Percentiles rank a stretch among this genome's conserved stretches.
Conservation (phyloP, 2,329 filamentous ascomycete genomes). For the Aspergillus phoenicis region DNA sequence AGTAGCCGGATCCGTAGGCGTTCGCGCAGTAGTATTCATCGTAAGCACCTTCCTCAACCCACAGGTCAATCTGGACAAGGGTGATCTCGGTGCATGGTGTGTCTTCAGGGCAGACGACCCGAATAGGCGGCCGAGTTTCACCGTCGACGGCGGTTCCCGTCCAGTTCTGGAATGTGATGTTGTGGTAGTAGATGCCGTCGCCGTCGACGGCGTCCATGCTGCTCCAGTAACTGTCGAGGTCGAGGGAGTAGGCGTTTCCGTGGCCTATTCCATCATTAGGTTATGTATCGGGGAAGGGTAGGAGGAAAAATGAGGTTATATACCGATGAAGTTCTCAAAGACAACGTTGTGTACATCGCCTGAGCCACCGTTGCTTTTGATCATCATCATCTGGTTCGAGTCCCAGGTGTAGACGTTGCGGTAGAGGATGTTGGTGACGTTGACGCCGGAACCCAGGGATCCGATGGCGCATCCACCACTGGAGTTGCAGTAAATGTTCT, state of each 20-base stretch:
- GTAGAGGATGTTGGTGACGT: conserved; percentile 58
- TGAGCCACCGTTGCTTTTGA: conserved; percentile 62
- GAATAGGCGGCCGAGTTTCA: conserved; percentile 54
- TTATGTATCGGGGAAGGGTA: too few relatives aligned
- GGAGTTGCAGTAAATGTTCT: conserved; percentile 65
- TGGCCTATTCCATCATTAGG: conserved; percentile 44
- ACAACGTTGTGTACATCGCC: conserved; percentile 57
- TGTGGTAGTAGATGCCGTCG: conserved; percentile 55
- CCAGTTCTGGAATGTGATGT: conserved; percentile 60
- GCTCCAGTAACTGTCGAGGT: conserved; percentile 59
- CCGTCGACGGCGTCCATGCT: conserved; percentile 47
- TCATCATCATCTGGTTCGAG: conserved; percentile 65
- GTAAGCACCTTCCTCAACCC: conserved; percentile 32
- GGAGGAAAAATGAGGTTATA: neutral
- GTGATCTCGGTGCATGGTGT: conserved; percentile 57
- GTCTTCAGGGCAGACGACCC: conserved; percentile 53
- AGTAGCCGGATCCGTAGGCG: conserved; percentile 53
- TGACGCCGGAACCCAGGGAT: conserved; percentile 53
- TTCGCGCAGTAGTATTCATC: conserved; percentile 50
- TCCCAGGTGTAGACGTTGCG: conserved; percentile 60
- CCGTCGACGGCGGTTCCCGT: conserved; percentile 56
- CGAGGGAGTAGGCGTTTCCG: conserved; percentile 60
- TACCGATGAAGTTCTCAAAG: conserved; percentile 57
- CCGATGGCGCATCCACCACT: conserved; percentile 63
- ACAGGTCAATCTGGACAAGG: conserved; percentile 56